Percentiles rank a stretch among this genome's conserved stretches.
Evolutionary conservation across 805 yeast genomes (phyloP).

Genomic region (Zygoascus tannicola): DNA sequence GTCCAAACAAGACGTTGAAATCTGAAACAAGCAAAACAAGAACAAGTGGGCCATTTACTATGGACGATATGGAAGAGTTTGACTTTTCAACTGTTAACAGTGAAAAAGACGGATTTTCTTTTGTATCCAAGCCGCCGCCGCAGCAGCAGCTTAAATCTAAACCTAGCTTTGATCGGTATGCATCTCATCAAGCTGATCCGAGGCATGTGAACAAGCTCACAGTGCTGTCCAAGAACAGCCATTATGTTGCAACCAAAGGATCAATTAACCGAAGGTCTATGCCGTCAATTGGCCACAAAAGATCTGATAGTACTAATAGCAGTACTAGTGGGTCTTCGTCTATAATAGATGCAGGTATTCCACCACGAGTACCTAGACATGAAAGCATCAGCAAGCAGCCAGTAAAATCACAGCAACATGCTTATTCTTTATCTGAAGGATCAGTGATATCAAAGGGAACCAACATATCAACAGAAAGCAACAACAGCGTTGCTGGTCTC

Average conservation of each 20-base stretch:
- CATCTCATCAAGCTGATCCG: not conserved
- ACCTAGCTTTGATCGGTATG: not conserved
- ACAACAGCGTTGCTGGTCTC: not conserved
- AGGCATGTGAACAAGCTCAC: not conserved
- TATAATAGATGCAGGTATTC: conserved; percentile 20
- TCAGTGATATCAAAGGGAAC: not conserved
- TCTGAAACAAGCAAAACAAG: too few relatives aligned
- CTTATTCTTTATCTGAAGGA: not conserved
- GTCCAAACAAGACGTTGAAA: too few relatives aligned
- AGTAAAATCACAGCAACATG: not conserved
- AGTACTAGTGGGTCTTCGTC: not conserved
- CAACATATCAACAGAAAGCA: not conserved
- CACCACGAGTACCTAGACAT: conserved; percentile 22
- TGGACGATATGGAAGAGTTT: not conserved
- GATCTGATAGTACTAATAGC: not conserved
- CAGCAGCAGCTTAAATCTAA: not conserved
- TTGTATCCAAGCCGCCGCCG: too few relatives aligned
- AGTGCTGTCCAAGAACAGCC: not conserved
- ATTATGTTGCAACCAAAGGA: not conserved
- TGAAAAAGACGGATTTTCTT: not conserved
- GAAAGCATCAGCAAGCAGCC: conserved; percentile 2
- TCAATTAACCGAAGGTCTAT: not conserved
- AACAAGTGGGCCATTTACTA: not conserved
- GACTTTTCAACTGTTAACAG: not conserved
- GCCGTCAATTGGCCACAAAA: not conserved